A percentile compares a stretch with the other conserved stretches of the same genome.
These are phyloP conservation scores for Arthrobotrys entomopaga DNA, from an alignment of 2,329 filamentous ascomycete genomes.

Conservation along the genomic window DNA sequence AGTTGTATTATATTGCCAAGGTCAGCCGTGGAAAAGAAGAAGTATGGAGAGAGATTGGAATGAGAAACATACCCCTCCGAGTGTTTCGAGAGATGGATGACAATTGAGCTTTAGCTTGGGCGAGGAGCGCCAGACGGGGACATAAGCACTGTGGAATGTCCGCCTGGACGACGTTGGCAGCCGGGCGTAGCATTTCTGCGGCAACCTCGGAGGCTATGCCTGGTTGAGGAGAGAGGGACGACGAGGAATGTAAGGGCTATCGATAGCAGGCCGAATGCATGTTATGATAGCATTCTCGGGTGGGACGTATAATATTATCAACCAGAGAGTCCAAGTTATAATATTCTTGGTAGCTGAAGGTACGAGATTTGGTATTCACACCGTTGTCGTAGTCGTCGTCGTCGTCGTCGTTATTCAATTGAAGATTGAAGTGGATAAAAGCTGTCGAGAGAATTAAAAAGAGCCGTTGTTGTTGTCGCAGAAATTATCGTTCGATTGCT, in stretches of 20 bases:
- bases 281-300: background rate
- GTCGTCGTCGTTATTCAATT: constrained; percentile 1
- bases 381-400: constrained; percentile 8
- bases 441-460: too few relatives aligned
- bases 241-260: constrained; percentile 24
- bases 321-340: too few relatives aligned
- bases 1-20: too few relatives aligned
- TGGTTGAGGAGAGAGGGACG: too few relatives aligned
- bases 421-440: too few relatives aligned
- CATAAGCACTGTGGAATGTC: constrained; percentile 29
- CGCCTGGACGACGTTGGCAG: constrained; percentile 30
- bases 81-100: background rate
- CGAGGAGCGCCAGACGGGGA: constrained; percentile 35
- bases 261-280: constrained; percentile 30
- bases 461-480: background rate
- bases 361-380: too few relatives aligned
- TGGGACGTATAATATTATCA: background rate
- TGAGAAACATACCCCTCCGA: constrained; percentile 7
- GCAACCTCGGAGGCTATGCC: background rate
- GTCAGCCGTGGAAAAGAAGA: too few relatives aligned
- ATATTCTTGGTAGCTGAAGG: background rate
- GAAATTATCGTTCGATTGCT: background rate
- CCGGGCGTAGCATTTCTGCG: constrained; percentile 34
- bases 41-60: too few relatives aligned
- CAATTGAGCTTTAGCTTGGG: constrained; percentile 6